Evolutionary conservation across 768 basidiomycete genomes (phyloP).

Genomic region (Tricholoma furcatifolium): DNA sequence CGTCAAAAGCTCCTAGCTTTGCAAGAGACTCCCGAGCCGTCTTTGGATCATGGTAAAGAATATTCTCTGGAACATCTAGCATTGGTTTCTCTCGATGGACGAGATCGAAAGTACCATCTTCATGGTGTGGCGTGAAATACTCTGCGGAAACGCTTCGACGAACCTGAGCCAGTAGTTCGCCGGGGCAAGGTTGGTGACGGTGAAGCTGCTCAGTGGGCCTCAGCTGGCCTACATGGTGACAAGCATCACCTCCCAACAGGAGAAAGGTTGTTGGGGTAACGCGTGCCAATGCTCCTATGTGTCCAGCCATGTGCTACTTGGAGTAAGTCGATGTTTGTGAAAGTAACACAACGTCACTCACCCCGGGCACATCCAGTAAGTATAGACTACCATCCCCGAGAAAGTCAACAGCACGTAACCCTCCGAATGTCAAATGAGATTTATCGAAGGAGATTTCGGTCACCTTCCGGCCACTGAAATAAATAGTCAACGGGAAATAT

Average conservation of each 20-base stretch:
- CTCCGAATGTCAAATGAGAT: background rate
- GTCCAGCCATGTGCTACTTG: conserved; percentile 1
- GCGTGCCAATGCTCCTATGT: conserved; percentile 1
- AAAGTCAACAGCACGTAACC: conserved; percentile 3
- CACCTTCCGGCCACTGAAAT: background rate
- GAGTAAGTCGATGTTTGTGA: background rate
- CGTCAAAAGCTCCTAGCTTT: background rate
- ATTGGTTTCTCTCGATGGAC: background rate
- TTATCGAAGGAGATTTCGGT: background rate
- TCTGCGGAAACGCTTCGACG: background rate
- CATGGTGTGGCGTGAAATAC: background rate
- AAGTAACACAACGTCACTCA: background rate
- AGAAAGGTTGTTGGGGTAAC: background rate
- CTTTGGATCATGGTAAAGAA: background rate
- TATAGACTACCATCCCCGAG: conserved; percentile 3
- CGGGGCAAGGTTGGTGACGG: conserved; percentile 1
- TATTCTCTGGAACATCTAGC: background rate
- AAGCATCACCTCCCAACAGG: background rate
- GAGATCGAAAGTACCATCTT: background rate
- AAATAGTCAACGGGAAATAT: background rate
- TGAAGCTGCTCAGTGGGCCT: background rate
- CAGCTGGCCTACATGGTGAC: conserved; percentile 1
- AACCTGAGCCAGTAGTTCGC: background rate
- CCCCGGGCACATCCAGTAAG: conserved; percentile 4
- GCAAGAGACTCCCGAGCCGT: background rate